Evolutionary conservation across 345 rosid species (phyloP).

Genomic region (Populus tremula): DNA sequence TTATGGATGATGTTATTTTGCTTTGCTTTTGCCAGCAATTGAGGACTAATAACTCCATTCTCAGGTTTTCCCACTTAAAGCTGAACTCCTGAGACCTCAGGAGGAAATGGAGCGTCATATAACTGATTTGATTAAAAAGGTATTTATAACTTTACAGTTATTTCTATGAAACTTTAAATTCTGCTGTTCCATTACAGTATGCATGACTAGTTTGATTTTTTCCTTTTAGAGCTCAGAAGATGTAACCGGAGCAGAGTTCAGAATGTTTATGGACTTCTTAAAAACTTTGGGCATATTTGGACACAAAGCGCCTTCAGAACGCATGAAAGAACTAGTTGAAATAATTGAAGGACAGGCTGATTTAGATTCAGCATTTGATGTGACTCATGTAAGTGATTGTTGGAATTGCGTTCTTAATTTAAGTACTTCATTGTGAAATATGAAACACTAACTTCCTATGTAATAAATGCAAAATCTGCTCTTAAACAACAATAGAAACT

Average conservation of each 20-base stretch:
- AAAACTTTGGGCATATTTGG: slow-evolving; percentile 88
- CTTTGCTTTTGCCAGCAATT: slow-evolving; percentile 1
- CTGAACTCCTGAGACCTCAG: slow-evolving; percentile 87
- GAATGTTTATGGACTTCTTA: slow-evolving; percentile 98
- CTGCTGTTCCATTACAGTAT: neutral
- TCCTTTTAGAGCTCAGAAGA: slow-evolving; percentile 77
- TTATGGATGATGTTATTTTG: neutral
- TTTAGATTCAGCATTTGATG: slow-evolving; percentile 83
- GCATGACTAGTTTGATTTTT: slow-evolving; percentile 16
- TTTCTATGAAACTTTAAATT: neutral
- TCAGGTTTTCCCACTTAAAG: slow-evolving; percentile 87
- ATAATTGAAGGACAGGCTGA: slow-evolving; percentile 96
- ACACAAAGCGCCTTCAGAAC: slow-evolving; percentile 86
- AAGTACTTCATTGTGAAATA: neutral
- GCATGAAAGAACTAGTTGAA: slow-evolving; percentile 87
- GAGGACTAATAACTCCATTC: slow-evolving; percentile 14
- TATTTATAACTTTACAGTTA: slow-evolving; percentile 6
- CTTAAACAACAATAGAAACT: neutral
- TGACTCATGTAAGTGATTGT: slow-evolving; percentile 24
- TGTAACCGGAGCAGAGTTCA: slow-evolving; percentile 95
- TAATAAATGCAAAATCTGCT: neutral
- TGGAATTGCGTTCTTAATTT: neutral
- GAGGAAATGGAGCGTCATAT: slow-evolving; percentile 96
- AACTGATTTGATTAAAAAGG: slow-evolving; percentile 89
- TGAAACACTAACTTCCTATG: neutral